Evolutionary conservation across 2,329 filamentous ascomycete species (phyloP).

Genomic region (Colletotrichum sp.): DNA sequence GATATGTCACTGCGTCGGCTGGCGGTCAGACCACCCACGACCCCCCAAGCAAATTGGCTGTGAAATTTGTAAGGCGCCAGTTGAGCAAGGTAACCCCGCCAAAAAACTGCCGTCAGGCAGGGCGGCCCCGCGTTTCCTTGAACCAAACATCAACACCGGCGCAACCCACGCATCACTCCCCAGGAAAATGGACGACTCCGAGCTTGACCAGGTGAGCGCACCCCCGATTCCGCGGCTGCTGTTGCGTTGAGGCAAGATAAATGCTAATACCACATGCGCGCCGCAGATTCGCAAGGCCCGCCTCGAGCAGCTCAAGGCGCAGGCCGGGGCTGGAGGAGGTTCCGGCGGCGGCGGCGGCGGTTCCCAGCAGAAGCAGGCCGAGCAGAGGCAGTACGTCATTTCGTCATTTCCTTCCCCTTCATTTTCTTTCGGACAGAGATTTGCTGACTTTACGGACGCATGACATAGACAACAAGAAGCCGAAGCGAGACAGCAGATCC

Average conservation of each 20-base stretch:
- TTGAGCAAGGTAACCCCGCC: slow-evolving; percentile 14
- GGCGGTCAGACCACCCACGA: background rate
- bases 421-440: background rate
- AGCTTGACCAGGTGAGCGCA: slow-evolving; percentile 43
- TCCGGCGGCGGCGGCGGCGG: slow-evolving; percentile 49
- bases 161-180: background rate
- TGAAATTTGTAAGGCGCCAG: slow-evolving; percentile 3
- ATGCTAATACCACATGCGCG: slow-evolving; percentile 3
- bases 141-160: slow-evolving; percentile 12
- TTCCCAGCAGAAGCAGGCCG: slow-evolving; percentile 65
- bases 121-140: slow-evolving; percentile 14
- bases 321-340: slow-evolving; percentile 56
- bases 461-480: slow-evolving; percentile 50
- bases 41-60: background rate
- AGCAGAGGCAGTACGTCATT: slow-evolving; percentile 49
- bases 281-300: slow-evolving; percentile 86
- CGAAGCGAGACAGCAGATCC: slow-evolving; percentile 77
- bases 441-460: background rate
- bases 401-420: background rate
- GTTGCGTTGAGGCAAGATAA: background rate
- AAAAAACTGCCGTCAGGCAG: slow-evolving; percentile 19
- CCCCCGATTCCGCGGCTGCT: background rate
- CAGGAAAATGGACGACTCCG: slow-evolving; percentile 46
- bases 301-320: slow-evolving; percentile 88
- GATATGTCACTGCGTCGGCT: background rate